Evolutionary conservation across 2,329 filamentous ascomycete genomes (phyloP).

Genomic region (Amesomyces nigricolor): DNA sequence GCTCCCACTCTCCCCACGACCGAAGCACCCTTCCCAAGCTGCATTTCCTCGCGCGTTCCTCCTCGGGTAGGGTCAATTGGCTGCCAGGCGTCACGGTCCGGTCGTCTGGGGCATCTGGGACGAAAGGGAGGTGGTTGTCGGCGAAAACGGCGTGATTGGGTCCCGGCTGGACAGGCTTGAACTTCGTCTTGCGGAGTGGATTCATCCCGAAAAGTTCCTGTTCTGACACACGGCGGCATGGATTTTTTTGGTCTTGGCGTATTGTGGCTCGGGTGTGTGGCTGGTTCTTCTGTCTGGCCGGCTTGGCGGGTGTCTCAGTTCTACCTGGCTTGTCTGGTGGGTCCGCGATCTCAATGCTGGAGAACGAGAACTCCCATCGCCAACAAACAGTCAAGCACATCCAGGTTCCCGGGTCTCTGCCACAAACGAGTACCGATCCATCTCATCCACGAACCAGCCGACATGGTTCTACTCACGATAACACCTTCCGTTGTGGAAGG

Average conservation of each 20-base stretch:
- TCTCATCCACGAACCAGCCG: background rate
- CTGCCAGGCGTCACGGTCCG: constrained; percentile 17
- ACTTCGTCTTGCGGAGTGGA: constrained; percentile 5
- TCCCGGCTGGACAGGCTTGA: background rate
- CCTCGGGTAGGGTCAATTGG: constrained; percentile 31
- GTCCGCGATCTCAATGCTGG: no score
- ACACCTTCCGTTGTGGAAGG: constrained; percentile 62
- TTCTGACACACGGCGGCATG: constrained; percentile 9
- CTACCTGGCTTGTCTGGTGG: background rate
- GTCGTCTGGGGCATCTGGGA: constrained; percentile 16
- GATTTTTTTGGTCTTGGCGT: constrained; percentile 10
- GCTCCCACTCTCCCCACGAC: constrained; percentile 38
- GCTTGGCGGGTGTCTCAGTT: background rate
- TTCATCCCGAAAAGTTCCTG: constrained; percentile 26
- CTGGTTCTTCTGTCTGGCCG: background rate
- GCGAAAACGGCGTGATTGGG: constrained; percentile 10
- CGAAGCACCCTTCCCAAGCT: constrained; percentile 49
- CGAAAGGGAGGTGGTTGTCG: constrained; percentile 1
- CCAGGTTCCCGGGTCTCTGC: no score
- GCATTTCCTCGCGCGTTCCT: constrained; percentile 39
- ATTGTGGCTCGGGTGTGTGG: constrained; percentile 14
- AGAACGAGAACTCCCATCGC: no score
- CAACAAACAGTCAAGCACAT: no score
- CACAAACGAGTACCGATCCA: no score
- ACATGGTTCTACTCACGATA: constrained; percentile 75